Evolutionary conservation across 2,329 filamentous ascomycete genomes (phyloP).

Genomic region (Davidsoniella virescens): DNA sequence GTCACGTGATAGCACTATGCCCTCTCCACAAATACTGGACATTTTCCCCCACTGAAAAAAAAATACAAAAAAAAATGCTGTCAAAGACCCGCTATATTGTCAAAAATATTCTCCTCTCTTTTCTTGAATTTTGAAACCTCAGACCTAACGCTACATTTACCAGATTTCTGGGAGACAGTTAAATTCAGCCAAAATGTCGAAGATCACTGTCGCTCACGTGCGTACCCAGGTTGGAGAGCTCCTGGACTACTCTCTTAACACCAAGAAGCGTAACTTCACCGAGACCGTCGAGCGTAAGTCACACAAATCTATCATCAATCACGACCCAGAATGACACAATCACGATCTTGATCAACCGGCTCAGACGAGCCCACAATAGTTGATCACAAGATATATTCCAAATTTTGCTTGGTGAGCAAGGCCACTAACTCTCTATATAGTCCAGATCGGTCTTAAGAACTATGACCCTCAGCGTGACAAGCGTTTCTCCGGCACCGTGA

Average conservation of each 20-base stretch:
- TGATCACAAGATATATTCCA: not conserved
- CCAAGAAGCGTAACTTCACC: conserved; percentile 97
- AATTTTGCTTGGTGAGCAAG: too few species aligned
- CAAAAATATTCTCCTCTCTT: not conserved
- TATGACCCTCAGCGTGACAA: conserved; percentile 99
- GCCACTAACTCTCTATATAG: conserved; percentile 11
- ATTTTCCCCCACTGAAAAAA: not conserved
- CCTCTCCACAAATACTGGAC: too few species aligned
- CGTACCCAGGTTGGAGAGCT: conserved; percentile 86
- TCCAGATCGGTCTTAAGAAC: conserved; percentile 92
- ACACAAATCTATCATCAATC: not conserved
- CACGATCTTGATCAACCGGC: too few species aligned
- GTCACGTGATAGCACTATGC: too few species aligned
- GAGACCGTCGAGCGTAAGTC: conserved; percentile 57
- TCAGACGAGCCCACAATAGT: too few species aligned
- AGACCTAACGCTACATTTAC: conserved; percentile 12
- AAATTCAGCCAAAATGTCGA: conserved; percentile 48
- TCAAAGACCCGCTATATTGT: too few species aligned
- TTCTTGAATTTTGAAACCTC: conserved; percentile 3
- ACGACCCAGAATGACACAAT: too few species aligned
- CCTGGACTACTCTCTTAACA: conserved; percentile 82
- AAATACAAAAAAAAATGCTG: not conserved
- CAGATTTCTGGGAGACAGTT: conserved; percentile 57
- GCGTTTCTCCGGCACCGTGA: conserved; percentile 99
- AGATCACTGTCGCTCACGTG: conserved; percentile 88